A percentile compares a stretch with the other conserved stretches of the same genome.
Evolutionary conservation across 441 rosid genomes (phyloP).

Genomic region (Aquilaria agallochum): DNA sequence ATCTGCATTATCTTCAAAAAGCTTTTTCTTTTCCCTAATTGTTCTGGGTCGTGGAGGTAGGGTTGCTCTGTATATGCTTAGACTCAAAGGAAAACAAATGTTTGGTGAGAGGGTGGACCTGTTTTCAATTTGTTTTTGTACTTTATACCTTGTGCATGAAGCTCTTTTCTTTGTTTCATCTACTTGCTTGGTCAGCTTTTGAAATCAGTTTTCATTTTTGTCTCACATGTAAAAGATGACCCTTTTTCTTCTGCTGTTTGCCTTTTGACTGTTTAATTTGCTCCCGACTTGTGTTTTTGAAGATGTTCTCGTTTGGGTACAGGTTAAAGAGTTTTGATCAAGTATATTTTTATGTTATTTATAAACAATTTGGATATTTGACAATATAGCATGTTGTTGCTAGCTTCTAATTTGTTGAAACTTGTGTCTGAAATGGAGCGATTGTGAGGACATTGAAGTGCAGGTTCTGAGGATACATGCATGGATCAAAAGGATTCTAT

Average conservation of each 20-base stretch:
- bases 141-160: constrained; percentile 39
- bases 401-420: constrained; percentile 11
- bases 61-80: constrained; percentile 31
- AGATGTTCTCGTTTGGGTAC: constrained; percentile 1
- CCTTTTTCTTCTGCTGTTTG: constrained; percentile 12
- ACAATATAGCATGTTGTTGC: neutral
- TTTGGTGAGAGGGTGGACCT: constrained; percentile 62
- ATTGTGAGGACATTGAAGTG: constrained; percentile 15
- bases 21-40: constrained; percentile 5
- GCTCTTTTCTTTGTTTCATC: constrained; percentile 37
- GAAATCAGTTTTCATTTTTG: constrained; percentile 41
- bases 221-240: constrained; percentile 33
- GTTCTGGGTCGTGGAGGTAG: constrained; percentile 10
- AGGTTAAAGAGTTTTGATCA: too few species aligned
- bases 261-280: too few species aligned
- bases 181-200: constrained; percentile 51
- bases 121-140: constrained; percentile 23
- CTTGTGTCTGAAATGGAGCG: constrained; percentile 18
- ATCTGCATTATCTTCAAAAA: too few species aligned
- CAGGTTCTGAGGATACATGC: constrained; percentile 41
- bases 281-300: constrained; percentile 1
- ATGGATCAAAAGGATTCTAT: constrained; percentile 97
- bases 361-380: too few species aligned
- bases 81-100: constrained; percentile 37
- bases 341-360: too few species aligned